phyloP scores from a whole-genome alignment of 2,329 filamentous ascomycete species.

The Pseudogymnoascus sp. region DNA sequence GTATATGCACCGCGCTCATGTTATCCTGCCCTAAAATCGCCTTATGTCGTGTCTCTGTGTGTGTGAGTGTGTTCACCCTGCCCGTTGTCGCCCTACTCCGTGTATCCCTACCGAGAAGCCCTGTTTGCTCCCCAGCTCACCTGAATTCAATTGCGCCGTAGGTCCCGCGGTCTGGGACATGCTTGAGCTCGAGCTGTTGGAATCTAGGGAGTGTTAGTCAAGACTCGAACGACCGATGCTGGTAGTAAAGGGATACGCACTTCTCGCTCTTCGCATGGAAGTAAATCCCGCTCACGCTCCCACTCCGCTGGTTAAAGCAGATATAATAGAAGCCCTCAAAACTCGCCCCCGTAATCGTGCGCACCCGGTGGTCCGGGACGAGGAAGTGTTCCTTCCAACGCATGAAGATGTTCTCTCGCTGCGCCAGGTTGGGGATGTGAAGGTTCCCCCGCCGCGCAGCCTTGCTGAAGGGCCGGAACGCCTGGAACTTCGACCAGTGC shows the following conservation, averaged over 20 bases:
- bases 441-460: constrained; percentile 48
- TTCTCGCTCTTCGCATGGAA: constrained; percentile 98
- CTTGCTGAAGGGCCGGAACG: constrained; percentile 68
- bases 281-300: constrained; percentile 86
- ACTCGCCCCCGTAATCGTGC: constrained; percentile 85
- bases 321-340: constrained; percentile 99
- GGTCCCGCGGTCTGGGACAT: constrained; percentile 77
- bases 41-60: background rate
- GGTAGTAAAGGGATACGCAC: constrained; percentile 44
- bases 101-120: background rate
- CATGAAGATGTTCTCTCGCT: constrained; percentile 92
- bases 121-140: constrained; percentile 35
- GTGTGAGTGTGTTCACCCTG: background rate
- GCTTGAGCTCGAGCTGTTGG: constrained; percentile 85
- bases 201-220: constrained; percentile 48
- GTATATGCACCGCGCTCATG: constrained; percentile 6
- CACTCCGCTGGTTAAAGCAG: constrained; percentile 88
- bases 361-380: constrained; percentile 86
- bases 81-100: background rate
- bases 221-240: background rate
- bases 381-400: constrained; percentile 98
- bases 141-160: constrained; percentile 82
- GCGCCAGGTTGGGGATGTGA: constrained; percentile 60
- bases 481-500: constrained; percentile 86
- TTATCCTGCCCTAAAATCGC: background rate